phyloP scores from a whole-genome alignment of 2,329 filamentous ascomycete species.

The Acrocalymma vagum region DNA sequence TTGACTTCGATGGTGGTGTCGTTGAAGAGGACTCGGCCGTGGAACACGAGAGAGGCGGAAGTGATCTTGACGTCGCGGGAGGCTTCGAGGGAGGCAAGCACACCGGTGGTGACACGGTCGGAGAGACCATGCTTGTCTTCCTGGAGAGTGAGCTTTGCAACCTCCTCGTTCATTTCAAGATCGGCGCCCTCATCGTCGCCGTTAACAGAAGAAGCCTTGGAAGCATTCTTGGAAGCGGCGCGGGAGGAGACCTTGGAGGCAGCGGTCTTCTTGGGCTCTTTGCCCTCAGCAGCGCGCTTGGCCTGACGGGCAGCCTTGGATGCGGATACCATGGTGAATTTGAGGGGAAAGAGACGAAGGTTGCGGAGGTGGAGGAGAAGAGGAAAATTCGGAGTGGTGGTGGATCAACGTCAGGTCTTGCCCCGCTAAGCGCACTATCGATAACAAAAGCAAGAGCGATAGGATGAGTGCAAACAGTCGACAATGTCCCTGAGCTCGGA shows the following conservation, averaged over 20 bases:
- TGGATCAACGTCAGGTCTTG: slow-evolving; percentile 25
- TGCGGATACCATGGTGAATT: slow-evolving; percentile 69
- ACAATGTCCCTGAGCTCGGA: slow-evolving; percentile 18
- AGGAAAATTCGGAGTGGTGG: slow-evolving; percentile 34
- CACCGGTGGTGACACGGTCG: slow-evolving; percentile 97
- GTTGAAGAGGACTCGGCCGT: slow-evolving; percentile 94
- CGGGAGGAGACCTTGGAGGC: slow-evolving; percentile 77
- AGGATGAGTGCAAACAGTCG: background rate
- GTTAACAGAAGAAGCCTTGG: slow-evolving; percentile 71
- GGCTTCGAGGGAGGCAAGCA: slow-evolving; percentile 82
- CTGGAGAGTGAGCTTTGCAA: slow-evolving; percentile 89
- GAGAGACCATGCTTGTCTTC: slow-evolving; percentile 97
- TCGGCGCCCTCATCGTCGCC: slow-evolving; percentile 77
- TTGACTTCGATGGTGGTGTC: slow-evolving; percentile 94
- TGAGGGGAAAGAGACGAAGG: slow-evolving; percentile 19
- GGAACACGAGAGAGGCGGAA: slow-evolving; percentile 92
- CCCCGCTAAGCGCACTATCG: slow-evolving; percentile 32
- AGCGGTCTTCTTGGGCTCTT: slow-evolving; percentile 78
- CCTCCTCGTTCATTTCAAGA: slow-evolving; percentile 73
- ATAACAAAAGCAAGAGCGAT: slow-evolving; percentile 6
- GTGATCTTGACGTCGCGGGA: slow-evolving; percentile 98
- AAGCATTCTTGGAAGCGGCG: slow-evolving; percentile 68
- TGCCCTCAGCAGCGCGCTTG: slow-evolving; percentile 72
- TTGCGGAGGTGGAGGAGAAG: slow-evolving; percentile 28
- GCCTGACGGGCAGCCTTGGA: slow-evolving; percentile 74